Evolutionary conservation across 495 filamentous ascomycete genomes (phyloP).

Genomic region (Chaetomium cochliodes): DNA sequence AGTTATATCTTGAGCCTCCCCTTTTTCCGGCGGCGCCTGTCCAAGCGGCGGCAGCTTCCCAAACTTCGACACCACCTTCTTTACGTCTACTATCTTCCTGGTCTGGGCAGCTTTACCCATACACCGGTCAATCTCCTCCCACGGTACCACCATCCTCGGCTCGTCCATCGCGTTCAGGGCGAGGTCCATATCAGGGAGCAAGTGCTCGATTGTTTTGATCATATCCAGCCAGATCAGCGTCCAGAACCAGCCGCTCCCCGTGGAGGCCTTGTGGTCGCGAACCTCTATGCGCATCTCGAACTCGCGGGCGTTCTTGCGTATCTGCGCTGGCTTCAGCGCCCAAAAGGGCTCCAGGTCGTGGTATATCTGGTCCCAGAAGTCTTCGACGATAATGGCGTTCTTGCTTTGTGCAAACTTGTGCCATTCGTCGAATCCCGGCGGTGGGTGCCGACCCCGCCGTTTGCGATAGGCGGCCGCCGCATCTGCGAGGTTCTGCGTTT

Average conservation of each 20-base stretch:
- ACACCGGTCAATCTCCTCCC: slow-evolving; percentile 60
- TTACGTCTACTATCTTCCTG: slow-evolving; percentile 40
- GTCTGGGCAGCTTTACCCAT: slow-evolving; percentile 55
- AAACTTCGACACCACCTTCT: slow-evolving; percentile 37
- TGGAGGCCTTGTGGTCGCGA: slow-evolving; percentile 55
- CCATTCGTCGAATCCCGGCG: slow-evolving; percentile 71
- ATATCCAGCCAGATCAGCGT: slow-evolving; percentile 60
- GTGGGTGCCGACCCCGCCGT: slow-evolving; percentile 66
- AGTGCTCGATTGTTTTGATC: slow-evolving; percentile 55
- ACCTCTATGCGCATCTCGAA: slow-evolving; percentile 61
- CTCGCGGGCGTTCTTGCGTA: slow-evolving; percentile 54
- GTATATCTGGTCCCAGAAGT: slow-evolving; percentile 69
- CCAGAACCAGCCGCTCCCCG: slow-evolving; percentile 60
- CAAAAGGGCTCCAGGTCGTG: slow-evolving; percentile 72
- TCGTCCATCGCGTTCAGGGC: slow-evolving; percentile 69
- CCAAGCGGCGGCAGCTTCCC: slow-evolving; percentile 34
- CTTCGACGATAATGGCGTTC: slow-evolving; percentile 63
- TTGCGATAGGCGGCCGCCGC: slow-evolving; percentile 62
- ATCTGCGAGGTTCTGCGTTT: slow-evolving; percentile 53
- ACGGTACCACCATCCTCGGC: slow-evolving; percentile 63
- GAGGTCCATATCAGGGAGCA: slow-evolving; percentile 70
- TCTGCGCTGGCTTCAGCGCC: slow-evolving; percentile 55
- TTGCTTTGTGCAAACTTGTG: slow-evolving; percentile 61
- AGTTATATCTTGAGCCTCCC: slow-evolving; percentile 31
- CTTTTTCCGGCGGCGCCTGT: slow-evolving; percentile 31